Percentiles rank a stretch among this genome's conserved stretches.
phyloP scores from a whole-genome alignment of 805 yeast genomes.

The Wickerhamiella kurtzmanii region DNA sequence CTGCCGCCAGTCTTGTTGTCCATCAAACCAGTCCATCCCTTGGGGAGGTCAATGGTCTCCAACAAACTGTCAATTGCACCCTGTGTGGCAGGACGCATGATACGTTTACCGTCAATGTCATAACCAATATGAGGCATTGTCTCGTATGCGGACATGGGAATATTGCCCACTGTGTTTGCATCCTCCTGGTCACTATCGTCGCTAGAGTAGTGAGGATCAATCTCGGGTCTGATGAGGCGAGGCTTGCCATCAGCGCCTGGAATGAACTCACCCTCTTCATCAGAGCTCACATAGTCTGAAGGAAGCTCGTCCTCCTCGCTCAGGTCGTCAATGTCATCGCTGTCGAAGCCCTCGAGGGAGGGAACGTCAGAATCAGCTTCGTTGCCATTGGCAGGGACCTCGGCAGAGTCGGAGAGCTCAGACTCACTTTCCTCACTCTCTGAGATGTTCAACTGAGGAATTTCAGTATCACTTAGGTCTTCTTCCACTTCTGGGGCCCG shows the following conservation, averaged over 20 bases:
- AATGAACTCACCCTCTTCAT: conserved; percentile 29
- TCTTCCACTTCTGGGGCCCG: neutral
- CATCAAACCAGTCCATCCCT: conserved; percentile 95
- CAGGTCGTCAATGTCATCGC: conserved; percentile 17
- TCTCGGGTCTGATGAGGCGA: conserved; percentile 74
- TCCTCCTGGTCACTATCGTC: conserved; percentile 83
- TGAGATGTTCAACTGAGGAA: neutral
- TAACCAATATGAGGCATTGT: conserved; percentile 97
- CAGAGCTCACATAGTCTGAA: conserved; percentile 19
- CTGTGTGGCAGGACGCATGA: conserved; percentile 97
- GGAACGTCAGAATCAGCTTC: conserved; percentile 6
- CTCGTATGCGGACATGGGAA: conserved; percentile 87
- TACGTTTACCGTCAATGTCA: conserved; percentile 91
- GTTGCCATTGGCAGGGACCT: neutral
- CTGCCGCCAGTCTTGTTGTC: conserved; percentile 80
- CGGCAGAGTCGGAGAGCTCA: conserved; percentile 3
- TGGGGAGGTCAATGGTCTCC: conserved; percentile 86
- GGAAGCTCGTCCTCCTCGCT: conserved; percentile 29
- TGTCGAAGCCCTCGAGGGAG: conserved; percentile 15
- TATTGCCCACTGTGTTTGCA: conserved; percentile 80
- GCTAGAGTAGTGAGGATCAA: conserved; percentile 85
- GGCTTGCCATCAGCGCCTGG: conserved; percentile 55
- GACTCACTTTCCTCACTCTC: conserved; percentile 6
- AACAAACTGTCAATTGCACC: conserved; percentile 82
- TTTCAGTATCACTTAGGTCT: neutral